Percentiles rank a stretch among this genome's conserved stretches.
Evolutionary conservation across 2,329 filamentous ascomycete genomes (phyloP).

Genomic region (Colletotrichum liriopes): DNA sequence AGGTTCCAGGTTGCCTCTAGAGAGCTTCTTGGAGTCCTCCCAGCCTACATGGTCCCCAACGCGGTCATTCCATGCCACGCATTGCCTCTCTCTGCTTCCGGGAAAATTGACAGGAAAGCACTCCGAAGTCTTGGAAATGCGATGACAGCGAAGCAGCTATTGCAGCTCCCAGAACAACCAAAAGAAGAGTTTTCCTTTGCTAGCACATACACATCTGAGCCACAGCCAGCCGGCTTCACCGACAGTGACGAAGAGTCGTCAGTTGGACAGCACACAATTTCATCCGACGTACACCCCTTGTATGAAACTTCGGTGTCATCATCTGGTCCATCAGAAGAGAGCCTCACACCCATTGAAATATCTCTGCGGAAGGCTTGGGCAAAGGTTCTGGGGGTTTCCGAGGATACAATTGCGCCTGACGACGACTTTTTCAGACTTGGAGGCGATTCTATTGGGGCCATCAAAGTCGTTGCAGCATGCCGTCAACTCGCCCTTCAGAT

Average conservation of each 20-base stretch:
- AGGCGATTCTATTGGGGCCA: conserved; percentile 48
- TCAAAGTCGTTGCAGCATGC: conserved; percentile 45
- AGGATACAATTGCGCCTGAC: conserved; percentile 49
- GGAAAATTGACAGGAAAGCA: conserved; percentile 30
- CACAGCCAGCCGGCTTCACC: neutral
- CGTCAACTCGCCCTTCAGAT: conserved; percentile 14
- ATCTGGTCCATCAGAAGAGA: neutral
- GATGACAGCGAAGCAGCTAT: neutral
- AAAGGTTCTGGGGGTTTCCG: conserved; percentile 28
- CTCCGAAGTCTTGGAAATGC: conserved; percentile 17
- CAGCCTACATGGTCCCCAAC: conserved; percentile 39
- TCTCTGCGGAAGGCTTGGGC: conserved; percentile 38
- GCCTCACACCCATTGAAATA: neutral
- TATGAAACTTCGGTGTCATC: neutral
- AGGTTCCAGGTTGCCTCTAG: neutral
- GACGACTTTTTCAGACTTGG: conserved; percentile 48
- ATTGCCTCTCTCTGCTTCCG: conserved; percentile 20
- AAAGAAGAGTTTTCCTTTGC: too few relatives aligned
- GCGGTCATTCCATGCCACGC: conserved; percentile 14
- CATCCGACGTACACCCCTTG: neutral
- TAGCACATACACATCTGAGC: neutral
- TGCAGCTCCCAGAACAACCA: neutral
- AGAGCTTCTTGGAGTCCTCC: neutral
- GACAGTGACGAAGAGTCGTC: conserved; percentile 11
- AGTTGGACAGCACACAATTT: conserved; percentile 4